A percentile compares a stretch with the other conserved stretches of the same genome.
These are phyloP conservation scores for Petunia hybrid DNA, from an alignment of 305 asterid species.

Conservation along the genomic window DNA sequence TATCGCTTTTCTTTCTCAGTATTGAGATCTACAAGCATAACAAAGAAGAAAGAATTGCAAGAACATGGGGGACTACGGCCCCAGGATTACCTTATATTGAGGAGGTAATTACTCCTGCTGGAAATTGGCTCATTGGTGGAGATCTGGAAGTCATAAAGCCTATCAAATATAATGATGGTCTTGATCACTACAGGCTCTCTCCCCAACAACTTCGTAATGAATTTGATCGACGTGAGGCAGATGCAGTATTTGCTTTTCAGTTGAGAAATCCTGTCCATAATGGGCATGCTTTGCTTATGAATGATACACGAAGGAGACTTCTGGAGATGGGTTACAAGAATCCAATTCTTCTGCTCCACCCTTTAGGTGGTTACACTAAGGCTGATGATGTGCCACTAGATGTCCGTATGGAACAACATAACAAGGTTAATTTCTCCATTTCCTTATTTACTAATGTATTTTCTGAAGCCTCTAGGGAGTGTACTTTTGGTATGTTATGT, in stretches of 20 bases:
- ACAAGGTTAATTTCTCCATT: conserved; percentile 57
- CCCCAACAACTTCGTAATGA: conserved; percentile 73
- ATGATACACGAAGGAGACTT: conserved; percentile 75
- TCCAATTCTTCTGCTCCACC: conserved; percentile 90
- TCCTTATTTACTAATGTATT: neutral
- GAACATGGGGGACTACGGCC: conserved; percentile 90
- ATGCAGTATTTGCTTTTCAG: conserved; percentile 91
- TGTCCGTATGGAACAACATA: conserved; percentile 90
- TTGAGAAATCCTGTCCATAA: conserved; percentile 88
- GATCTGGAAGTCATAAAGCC: conserved; percentile 78
- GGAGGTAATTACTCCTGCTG: conserved; percentile 69
- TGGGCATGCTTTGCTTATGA: conserved; percentile 86
- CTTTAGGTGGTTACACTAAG: conserved; percentile 83
- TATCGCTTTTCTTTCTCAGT: conserved; percentile 44
- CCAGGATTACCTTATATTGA: conserved; percentile 86
- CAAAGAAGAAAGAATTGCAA: conserved; percentile 87
- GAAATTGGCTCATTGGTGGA: conserved; percentile 93
- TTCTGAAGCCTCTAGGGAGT: neutral
- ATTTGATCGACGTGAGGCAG: conserved; percentile 74
- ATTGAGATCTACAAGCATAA: conserved; percentile 80
- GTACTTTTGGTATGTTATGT: too few species aligned
- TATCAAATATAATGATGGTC: conserved; percentile 78
- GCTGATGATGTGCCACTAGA: conserved; percentile 91
- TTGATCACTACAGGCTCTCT: conserved; percentile 82
- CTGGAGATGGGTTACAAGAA: conserved; percentile 80